Percentiles rank a stretch among this genome's conserved stretches.
Conservation (phyloP, 352 stramenopile genomes). For the Globisporangium viniferum region DNA sequence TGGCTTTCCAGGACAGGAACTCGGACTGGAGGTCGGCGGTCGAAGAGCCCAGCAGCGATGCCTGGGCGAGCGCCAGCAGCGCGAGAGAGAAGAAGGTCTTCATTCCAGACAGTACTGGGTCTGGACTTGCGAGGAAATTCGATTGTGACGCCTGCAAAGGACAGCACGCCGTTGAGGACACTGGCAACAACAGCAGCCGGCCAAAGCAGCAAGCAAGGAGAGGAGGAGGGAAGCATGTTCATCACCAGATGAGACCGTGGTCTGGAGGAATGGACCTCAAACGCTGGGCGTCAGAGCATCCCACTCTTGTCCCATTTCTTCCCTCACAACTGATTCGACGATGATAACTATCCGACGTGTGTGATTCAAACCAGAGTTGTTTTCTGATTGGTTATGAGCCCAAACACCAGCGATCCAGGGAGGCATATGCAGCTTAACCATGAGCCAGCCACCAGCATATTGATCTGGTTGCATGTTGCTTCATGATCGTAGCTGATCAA, state of each 20-base stretch:
- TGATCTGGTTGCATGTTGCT: too few relatives aligned
- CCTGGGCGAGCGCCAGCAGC: slow-evolving; percentile 1
- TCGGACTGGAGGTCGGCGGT: slow-evolving; percentile 6
- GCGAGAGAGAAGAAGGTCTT: slow-evolving; percentile 5
- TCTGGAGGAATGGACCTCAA: not conserved
- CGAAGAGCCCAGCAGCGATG: not conserved
- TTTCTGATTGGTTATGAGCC: too few relatives aligned
- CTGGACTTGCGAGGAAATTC: not conserved
- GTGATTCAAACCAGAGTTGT: too few relatives aligned
- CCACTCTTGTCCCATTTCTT: not conserved
- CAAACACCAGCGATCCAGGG: too few relatives aligned
- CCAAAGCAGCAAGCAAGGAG: too few relatives aligned
- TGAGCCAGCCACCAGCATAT: too few relatives aligned
- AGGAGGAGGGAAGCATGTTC: not conserved
- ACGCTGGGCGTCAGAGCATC: not conserved
- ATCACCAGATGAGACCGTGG: not conserved
- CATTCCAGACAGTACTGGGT: not conserved
- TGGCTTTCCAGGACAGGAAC: slow-evolving; percentile 19
- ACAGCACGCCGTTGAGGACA: not conserved
- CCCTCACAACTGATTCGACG: not conserved
- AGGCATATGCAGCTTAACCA: too few relatives aligned
- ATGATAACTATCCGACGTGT: too few relatives aligned
- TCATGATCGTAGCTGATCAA: too few relatives aligned
- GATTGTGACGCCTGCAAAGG: not conserved
- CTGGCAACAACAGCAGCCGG: not conserved